Conservation (phyloP, 2,329 filamentous ascomycete genomes). For the Pestalotiopsis sp. region DNA sequence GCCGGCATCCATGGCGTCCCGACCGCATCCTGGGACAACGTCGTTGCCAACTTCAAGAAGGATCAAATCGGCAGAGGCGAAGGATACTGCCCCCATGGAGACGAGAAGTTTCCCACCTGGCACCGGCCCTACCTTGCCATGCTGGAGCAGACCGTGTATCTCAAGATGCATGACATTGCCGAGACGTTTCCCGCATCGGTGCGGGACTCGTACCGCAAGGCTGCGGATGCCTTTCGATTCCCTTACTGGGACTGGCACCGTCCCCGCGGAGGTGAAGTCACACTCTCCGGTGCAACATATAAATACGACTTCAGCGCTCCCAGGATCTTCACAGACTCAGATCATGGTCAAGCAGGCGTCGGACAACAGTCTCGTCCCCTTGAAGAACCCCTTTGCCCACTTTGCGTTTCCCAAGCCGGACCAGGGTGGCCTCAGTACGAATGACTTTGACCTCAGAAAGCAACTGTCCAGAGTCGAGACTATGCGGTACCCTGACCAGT, state of each 20-base stretch:
- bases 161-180: background rate
- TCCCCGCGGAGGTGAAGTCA: background rate
- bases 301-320: background rate
- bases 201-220: background rate
- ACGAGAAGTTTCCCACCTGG: constrained; percentile 28
- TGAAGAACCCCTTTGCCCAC: constrained; percentile 21
- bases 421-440: background rate
- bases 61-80: constrained; percentile 15
- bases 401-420: background rate
- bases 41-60: background rate
- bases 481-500: background rate
- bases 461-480: background rate
- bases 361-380: background rate
- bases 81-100: constrained; percentile 29
- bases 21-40: constrained; percentile 16
- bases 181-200: background rate
- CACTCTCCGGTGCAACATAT: background rate
- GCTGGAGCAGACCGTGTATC: constrained; percentile 23
- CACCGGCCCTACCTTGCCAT: constrained; percentile 31
- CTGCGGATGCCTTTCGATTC: constrained; percentile 12
- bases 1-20: constrained; percentile 20
- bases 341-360: background rate
- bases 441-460: background rate
- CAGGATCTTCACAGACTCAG: background rate
- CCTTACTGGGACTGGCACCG: constrained; percentile 16